Evolutionary conservation across 1,284 basidiomycete species (phyloP), one percentile per base, ranked within the genome.

Genomic region (Malassezia nana): DNA sequence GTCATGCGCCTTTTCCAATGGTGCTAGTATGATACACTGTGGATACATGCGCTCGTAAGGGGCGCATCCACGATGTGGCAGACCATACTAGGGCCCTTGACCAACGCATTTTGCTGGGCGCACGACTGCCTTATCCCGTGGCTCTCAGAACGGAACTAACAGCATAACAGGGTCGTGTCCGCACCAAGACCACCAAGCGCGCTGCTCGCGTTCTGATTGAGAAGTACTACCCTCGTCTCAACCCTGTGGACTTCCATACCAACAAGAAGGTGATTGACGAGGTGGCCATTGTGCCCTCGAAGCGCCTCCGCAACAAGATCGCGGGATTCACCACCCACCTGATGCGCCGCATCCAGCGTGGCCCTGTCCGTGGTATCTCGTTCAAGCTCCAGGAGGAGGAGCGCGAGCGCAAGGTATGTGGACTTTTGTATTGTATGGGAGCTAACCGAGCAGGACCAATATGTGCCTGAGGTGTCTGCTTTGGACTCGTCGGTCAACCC

Each of bases 361-460:
- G 92, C n/a, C 94, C 94, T 72, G 94, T 99, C 64, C 89, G 91
- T 72, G 94, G 94, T 75, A 98, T 99, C 78, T 96, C 91, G 64
- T 99, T 98, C 89, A 95, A 95, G 80, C 86, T 99, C 67, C 94
- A 99, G 78, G 94, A 98, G 77, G 94, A 99, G 80, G 94, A 99
- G 81, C 84, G 94, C 67, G 94, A 99, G 80, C 82, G 92, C 76
- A 98, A 98, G 83, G 91, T 59, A 44, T 20, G 55, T 52, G 7
- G n/a, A 3, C 6, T 5, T 31, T 13, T 26, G 12, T 16, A 22
- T 4, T 15, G 13, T 7, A 40, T 24, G 32, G 46, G 13, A 12
- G 20, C 52, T 49, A 22, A 47, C 39, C 8, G 3, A 6, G 6
- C 52, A 60, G 64, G 71, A 74, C 62, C 67, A 74, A 62, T 74